Evolutionary conservation across 768 basidiomycete genomes (phyloP), one percentile per base, ranked within the genome.

Genomic region (Gelatoporia subvermispora): DNA sequence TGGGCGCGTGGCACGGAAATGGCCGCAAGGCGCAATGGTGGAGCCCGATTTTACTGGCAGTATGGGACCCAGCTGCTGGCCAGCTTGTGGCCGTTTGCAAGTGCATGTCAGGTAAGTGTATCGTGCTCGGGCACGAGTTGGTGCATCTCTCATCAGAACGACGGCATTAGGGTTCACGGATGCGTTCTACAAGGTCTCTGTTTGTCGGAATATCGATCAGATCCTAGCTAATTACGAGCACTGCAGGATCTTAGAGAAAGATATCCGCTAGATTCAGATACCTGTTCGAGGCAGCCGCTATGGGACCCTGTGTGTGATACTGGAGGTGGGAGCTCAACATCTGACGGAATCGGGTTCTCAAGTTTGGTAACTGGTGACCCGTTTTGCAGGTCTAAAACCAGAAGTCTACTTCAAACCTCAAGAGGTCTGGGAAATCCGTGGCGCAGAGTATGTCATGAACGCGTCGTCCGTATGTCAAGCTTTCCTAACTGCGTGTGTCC

Each of bases 1-100:
- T 87, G 45, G 85, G 82, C 41, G 93, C 89, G 38, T 94, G 90
- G 88, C 81, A 92, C 68, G 93, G 92, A 41, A 87, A 84, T 61
- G 93, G 93, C 25, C 71, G 92, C 31, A 96, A 95, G 68, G 84
- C 82, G 15, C 76, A 79, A 41, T 95, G 93, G 93, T 96, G 90
- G 88, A 88, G 85, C 54, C 93, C 93, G 1, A 79, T 95, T 56
- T 71, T 96, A 4, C 73, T 94, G 39, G 91, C 83, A 13, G 67
- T 85, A 35, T 84, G 85, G 76, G 82, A 93, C 59, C 68, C 78
- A 18, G 71, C 75, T 49, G 71, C 68, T 8, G 85, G 80, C 23
- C 75, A 68, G 47, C 68, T 83, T 47, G 81, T 90, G 38, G 92
- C 87, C 2, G 76, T 93, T 16, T 92, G 89, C 65, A 94, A 96